Base-by-base conservation (phyloP, 768 basidiomycete genomes). In the Suillus spraguei region DNA sequence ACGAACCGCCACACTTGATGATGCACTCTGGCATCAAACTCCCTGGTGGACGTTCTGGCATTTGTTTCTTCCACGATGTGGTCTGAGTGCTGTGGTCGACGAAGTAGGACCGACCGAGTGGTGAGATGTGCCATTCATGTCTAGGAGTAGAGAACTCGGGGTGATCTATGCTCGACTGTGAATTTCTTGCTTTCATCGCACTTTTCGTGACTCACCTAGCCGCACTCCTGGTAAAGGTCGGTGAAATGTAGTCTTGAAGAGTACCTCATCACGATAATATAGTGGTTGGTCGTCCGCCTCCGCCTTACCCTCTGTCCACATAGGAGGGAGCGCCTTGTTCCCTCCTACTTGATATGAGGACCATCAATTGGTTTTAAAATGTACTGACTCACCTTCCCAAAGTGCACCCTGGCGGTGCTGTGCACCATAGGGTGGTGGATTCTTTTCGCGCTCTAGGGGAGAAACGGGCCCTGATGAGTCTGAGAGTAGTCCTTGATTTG, bases 401-500 rank as follows among this genome's bases (percentile, higher is more conserved):
- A 58, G 38, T 20, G 56, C 56, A 58, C 41, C 38, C 38, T 20
- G 56, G 17, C 17, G 22, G 38, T 58, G 56, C 24, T 58, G 56
- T 20, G 56, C 56, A 13, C 38, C 38, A 58, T 55, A 55, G 3
- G 8, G 54, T 24, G 36, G 36, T 9, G 22, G 36, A n/a, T n/a
- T n/a, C n/a, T n/a, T n/a, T n/a, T n/a, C n/a, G n/a, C n/a, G n/a
- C n/a, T n/a, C n/a, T n/a, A 7, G 24, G 24, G 24, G 14, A 16
- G 7, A 3, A 28, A 28, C 16, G 7, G n/a, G 24, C 8, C 47
- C 6, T 16, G 47, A 16, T 16, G 14, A 49, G 24, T 49, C 13
- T 47, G 22, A 47, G 2, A 6, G 46, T 22, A 14, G 5, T 47
- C 46, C 22, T 16, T 11, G 14, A 16, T 49, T 14, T 49, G 2